phyloP scores from a whole-genome alignment of 129 eudicot genomes.

The Mikania micrantha region DNA sequence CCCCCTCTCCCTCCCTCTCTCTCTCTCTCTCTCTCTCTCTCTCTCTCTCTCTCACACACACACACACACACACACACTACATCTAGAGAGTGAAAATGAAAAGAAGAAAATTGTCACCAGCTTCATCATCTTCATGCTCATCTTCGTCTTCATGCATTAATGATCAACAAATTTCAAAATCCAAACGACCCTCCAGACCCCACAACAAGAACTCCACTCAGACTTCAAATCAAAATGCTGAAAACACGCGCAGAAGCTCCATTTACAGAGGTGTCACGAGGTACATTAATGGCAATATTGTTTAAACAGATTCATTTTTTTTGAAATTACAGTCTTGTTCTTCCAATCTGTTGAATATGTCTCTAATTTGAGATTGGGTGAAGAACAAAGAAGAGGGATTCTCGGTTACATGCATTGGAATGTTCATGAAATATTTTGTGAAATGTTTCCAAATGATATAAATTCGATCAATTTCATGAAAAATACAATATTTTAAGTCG shows the following conservation, averaged over 20 bases:
- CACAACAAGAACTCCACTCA: constrained; percentile 19
- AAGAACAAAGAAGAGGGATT: constrained; percentile 10
- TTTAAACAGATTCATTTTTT: background rate
- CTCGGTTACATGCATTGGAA: constrained; percentile 31
- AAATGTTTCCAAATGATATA: background rate
- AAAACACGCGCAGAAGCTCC: constrained; percentile 64
- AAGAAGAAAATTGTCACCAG: constrained; percentile 45
- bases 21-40: background rate
- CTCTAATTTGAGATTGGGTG: constrained; percentile 10
- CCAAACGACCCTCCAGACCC: constrained; percentile 30
- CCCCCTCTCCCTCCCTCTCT: background rate
- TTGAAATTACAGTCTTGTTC: no score
- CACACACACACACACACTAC: no score
- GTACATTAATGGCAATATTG: constrained; percentile 23
- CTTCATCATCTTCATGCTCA: constrained; percentile 37
- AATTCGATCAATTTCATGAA: background rate
- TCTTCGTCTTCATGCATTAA: constrained; percentile 70
- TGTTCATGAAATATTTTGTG: background rate
- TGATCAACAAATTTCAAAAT: constrained; percentile 20
- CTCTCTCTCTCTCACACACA: background rate
- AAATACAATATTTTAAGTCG: background rate
- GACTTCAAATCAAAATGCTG: constrained; percentile 28
- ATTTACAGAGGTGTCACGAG: constrained; percentile 94
- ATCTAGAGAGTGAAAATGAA: constrained; percentile 21
- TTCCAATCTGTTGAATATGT: no score